These are phyloP conservation scores for Xylaria polymorpha DNA, from an alignment of 2,329 filamentous ascomycete genomes.

Conservation along the genomic window DNA sequence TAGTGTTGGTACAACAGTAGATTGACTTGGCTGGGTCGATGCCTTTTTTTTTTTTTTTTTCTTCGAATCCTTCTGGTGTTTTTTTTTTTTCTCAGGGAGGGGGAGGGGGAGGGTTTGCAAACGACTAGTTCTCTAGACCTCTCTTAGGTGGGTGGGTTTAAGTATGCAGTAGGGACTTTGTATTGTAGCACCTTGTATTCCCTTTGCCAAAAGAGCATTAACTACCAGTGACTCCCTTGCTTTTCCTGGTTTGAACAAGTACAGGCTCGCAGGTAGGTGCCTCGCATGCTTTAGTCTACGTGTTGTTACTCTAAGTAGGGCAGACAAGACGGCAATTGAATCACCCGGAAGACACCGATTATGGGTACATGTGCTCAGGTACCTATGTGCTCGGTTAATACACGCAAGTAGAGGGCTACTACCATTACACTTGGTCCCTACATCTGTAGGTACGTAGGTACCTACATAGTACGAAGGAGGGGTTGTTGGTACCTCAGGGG, in stretches of 20 bases:
- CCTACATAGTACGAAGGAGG: background rate
- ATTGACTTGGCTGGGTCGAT: conserved; percentile 9
- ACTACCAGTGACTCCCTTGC: background rate
- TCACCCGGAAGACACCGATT: conserved; percentile 1
- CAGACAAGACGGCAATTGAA: background rate
- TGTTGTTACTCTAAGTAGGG: background rate
- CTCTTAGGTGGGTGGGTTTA: background rate
- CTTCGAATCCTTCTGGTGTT: background rate
- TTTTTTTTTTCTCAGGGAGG: background rate
- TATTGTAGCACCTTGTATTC: conserved; percentile 9
- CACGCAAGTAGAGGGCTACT: background rate
- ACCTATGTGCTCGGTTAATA: conserved; percentile 8
- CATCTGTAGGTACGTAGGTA: background rate
- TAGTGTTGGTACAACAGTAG: background rate
- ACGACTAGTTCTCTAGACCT: conserved; percentile 1
- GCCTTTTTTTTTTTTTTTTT: conserved; percentile 2
- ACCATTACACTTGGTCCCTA: background rate
- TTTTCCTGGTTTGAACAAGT: background rate
- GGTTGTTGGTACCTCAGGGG: background rate
- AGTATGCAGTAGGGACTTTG: background rate
- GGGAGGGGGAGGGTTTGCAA: conserved; percentile 2
- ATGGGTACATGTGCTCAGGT: conserved; percentile 12
- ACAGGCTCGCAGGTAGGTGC: background rate
- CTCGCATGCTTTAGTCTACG: too few relatives aligned
- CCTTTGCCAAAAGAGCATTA: background rate